Base-by-base conservation (phyloP, 805 yeast species). In the Candida stauntonica region DNA sequence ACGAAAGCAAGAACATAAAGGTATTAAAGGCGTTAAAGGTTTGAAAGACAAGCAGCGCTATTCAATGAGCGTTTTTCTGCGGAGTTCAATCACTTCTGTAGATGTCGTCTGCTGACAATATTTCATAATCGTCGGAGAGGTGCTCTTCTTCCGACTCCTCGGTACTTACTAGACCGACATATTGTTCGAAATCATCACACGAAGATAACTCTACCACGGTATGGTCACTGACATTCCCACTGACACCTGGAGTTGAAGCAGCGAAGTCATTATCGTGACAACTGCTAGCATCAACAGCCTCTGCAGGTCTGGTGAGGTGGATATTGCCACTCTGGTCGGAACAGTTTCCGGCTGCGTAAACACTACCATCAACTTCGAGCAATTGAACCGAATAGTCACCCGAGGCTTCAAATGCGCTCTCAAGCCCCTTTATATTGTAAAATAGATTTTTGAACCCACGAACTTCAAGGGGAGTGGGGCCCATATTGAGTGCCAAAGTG, bases 391-490 rank as follows among this genome's bases (percentile, higher is more conserved):
- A 19, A 29, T 31, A 41, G 11, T 27, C 14, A n/a, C 35, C 34
- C 12, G 21, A 13, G 8, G 27, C 14, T 12, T 31, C 18, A 16
- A 41, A 27, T 2, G 16, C 34, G 17, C 31, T 14, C 9, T 13
- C 30, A 15, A 37, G 12, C 5, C 42, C 41, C 23, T 31, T 24
- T 7, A 28, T 3, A 24, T 35, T 29, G 29, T 41, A 37, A 14
- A 33, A 20, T 29, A 41, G 13, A 9, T 26, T 41, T 37, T 41
- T 37, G 31, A 30, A 38, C 5, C 45, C 41, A 26, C 23, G 30
- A 6, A 7, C 33, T 5, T 24, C 32, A 19, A 38, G 26, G 8
- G 29, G 11, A 5, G n/a, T 6, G 1, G 39, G n/a, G 4, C 41
- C 41, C 15, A 41, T 30, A 13, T 31, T 20, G 9, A 41, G 30